These are phyloP conservation scores for Suhomyces bolitotheri DNA, from an alignment of 1,139 yeast species.

Conservation along the genomic window DNA sequence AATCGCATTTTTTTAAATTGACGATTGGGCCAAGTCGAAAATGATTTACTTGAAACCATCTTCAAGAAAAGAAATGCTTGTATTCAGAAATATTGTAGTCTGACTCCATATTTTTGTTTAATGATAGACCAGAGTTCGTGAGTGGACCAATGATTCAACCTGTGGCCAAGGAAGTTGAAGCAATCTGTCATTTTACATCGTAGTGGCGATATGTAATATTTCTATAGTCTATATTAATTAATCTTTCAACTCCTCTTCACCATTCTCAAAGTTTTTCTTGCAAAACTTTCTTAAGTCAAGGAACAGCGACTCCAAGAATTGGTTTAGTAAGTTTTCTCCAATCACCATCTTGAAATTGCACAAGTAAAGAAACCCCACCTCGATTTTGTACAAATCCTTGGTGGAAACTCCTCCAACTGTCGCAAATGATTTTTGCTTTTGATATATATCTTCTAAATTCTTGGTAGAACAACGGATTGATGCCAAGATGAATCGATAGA, in stretches of 20 bases:
- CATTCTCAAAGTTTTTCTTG: constrained; percentile 14
- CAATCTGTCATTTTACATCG: no score
- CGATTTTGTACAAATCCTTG: constrained; percentile 41
- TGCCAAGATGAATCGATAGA: constrained; percentile 42
- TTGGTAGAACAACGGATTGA: constrained; percentile 49
- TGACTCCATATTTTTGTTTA: no score
- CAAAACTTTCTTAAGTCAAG: constrained; percentile 28
- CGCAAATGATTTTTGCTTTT: constrained; percentile 45
- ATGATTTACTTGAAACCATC: neutral
- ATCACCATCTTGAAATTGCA: constrained; percentile 42
- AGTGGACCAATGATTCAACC: no score
- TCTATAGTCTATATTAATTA: constrained; percentile 3
- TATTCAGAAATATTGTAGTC: no score
- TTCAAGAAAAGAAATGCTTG: neutral
- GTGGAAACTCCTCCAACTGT: constrained; percentile 47
- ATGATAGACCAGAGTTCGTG: no score
- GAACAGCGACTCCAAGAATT: constrained; percentile 33
- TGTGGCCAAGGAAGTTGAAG: no score
- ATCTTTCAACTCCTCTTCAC: neutral
- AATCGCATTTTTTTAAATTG: constrained; percentile 16
- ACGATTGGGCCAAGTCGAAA: neutral
- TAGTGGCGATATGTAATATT: neutral
- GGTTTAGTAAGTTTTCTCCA: constrained; percentile 36
- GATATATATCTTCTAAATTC: constrained; percentile 45
- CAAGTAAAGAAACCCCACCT: constrained; percentile 44